Evolutionary conservation across 192 early-diverging fungal genomes (phyloP).

Genomic region (Podila minutissima): DNA sequence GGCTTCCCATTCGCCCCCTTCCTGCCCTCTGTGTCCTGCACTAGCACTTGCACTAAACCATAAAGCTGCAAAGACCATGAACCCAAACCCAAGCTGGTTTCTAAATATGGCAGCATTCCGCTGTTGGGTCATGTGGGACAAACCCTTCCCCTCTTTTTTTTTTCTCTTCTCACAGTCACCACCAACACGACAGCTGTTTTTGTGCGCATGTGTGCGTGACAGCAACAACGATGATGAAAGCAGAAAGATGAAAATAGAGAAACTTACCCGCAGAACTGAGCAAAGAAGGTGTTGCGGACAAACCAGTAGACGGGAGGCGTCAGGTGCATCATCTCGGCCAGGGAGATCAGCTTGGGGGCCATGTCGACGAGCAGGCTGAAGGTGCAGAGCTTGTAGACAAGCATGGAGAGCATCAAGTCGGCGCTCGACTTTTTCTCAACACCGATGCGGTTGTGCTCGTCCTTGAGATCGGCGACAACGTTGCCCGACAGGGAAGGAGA

Average conservation of each 20-base stretch:
- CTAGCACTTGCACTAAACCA: background rate
- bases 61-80: background rate
- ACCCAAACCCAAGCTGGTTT: background rate
- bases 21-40: too few species aligned
- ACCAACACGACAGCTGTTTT: too few species aligned
- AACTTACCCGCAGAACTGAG: slow-evolving; percentile 82
- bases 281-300: slow-evolving; percentile 88
- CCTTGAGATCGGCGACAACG: slow-evolving; percentile 36
- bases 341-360: slow-evolving; percentile 63
- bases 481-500: slow-evolving; percentile 6
- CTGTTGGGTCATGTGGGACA: too few species aligned
- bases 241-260: background rate
- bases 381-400: slow-evolving; percentile 76
- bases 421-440: slow-evolving; percentile 59
- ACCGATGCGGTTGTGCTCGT: slow-evolving; percentile 50
- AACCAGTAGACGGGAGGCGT: slow-evolving; percentile 65
- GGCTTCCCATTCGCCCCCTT: background rate
- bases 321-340: slow-evolving; percentile 62
- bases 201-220: background rate
- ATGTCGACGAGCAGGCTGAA: slow-evolving; percentile 67
- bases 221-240: background rate
- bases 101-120: background rate
- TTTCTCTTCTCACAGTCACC: too few species aligned
- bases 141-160: background rate
- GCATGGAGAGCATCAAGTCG: slow-evolving; percentile 68